Conservation (phyloP, 441 rosid species). For the Flueggea neowawraea region DNA sequence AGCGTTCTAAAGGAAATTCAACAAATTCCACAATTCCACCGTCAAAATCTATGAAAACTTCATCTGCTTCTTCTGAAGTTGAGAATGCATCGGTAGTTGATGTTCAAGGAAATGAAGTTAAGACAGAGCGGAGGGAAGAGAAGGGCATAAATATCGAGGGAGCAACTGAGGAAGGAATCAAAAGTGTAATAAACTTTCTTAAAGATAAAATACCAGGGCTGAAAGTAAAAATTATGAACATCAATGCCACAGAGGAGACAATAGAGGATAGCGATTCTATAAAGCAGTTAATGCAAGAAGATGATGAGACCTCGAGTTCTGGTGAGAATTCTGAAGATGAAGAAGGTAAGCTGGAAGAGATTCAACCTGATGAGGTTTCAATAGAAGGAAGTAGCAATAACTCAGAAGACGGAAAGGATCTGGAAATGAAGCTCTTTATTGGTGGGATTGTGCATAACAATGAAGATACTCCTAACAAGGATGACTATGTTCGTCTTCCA, state of each 20-base stretch:
- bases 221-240: constrained; percentile 75
- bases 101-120: constrained; percentile 59
- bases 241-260: constrained; percentile 47
- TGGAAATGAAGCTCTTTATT: constrained; percentile 71
- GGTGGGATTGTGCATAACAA: constrained; percentile 87
- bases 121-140: constrained; percentile 57
- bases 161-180: constrained; percentile 88
- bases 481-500: constrained; percentile 68
- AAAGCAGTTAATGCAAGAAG: constrained; percentile 64
- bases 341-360: constrained; percentile 48
- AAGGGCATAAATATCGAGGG: constrained; percentile 65
- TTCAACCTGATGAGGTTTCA: constrained; percentile 47
- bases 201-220: constrained; percentile 94
- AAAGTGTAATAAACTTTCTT: constrained; percentile 84
- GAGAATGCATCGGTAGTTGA: constrained; percentile 48
- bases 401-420: constrained; percentile 50
- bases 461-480: constrained; percentile 59
- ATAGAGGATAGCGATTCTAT: constrained; percentile 54
- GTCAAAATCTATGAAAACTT: constrained; percentile 40
- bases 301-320: constrained; percentile 44
- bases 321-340: constrained; percentile 57
- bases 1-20: constrained; percentile 52
- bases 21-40: constrained; percentile 28
- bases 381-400: constrained; percentile 33
- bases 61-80: constrained; percentile 34